Conservation (phyloP, 352 stramenopile genomes). For the Blastocystis sp. region DNA sequence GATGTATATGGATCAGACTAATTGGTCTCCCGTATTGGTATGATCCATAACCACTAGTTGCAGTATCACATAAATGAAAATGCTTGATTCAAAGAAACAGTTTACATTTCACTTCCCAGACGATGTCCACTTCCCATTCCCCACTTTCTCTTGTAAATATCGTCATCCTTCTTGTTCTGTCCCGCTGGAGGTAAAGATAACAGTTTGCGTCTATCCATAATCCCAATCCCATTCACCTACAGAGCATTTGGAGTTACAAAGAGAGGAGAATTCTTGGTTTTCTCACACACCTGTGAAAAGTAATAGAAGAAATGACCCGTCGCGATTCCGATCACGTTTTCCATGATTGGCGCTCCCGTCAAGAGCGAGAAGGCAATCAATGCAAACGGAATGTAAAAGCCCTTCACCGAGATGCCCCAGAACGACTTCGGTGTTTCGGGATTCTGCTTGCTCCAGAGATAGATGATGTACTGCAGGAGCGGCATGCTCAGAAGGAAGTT, state of each 20-base stretch:
- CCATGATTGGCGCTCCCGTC: slow-evolving; percentile 27
- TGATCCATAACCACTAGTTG: no score
- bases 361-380: slow-evolving; percentile 41
- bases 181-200: neutral
- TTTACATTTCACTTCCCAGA: slow-evolving; percentile 18
- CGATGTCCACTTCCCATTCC: neutral
- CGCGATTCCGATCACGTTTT: slow-evolving; percentile 24
- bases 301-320: slow-evolving; percentile 56
- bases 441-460: slow-evolving; percentile 55
- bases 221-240: neutral
- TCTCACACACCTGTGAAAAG: slow-evolving; percentile 47
- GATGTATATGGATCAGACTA: no score
- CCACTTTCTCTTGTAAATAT: slow-evolving; percentile 30
- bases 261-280: neutral
- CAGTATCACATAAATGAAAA: no score
- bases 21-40: no score
- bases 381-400: slow-evolving; percentile 48
- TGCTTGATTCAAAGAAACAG: neutral
- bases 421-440: slow-evolving; percentile 7
- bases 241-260: slow-evolving; percentile 8
- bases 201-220: slow-evolving; percentile 35
- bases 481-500: slow-evolving; percentile 21
- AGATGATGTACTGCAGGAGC: slow-evolving; percentile 44
- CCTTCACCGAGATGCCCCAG: slow-evolving; percentile 38
- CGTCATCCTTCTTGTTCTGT: slow-evolving; percentile 22